Conservation (phyloP, 805 yeast species). For the Zygosaccharomyces rouxii region DNA sequence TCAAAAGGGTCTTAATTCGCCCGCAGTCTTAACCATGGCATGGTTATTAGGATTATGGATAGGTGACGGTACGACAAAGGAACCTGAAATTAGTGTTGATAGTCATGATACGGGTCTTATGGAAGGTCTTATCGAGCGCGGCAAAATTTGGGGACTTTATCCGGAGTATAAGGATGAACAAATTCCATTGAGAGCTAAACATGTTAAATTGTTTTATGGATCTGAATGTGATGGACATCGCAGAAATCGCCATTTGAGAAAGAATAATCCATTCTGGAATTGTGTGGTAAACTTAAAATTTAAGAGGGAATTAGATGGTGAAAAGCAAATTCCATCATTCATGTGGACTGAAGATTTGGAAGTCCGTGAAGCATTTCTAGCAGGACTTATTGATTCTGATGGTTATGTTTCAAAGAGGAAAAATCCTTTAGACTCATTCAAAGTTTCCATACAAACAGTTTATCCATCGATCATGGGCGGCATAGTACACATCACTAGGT, state of each 20-base stretch:
- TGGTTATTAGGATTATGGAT: constrained; percentile 42
- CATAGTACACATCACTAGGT: constrained; percentile 38
- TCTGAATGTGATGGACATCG: constrained; percentile 10
- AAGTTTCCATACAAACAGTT: constrained; percentile 34
- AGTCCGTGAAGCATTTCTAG: constrained; percentile 43
- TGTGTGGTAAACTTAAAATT: constrained; percentile 25
- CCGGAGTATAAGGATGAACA: constrained; percentile 22
- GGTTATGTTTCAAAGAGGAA: constrained; percentile 32
- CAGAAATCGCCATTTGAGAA: constrained; percentile 19
- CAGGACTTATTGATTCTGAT: constrained; percentile 43
- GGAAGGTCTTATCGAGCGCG: constrained; percentile 26
- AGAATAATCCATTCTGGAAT: constrained; percentile 34
- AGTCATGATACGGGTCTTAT: constrained; percentile 25
- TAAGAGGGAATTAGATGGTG: constrained; percentile 20
- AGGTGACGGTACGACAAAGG: constrained; percentile 35
- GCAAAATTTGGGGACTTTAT: constrained; percentile 26
- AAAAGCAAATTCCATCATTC: constrained; percentile 35
- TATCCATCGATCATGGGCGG: constrained; percentile 36
- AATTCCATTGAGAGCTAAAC: constrained; percentile 24
- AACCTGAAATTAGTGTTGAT: constrained; percentile 33
- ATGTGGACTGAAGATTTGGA: constrained; percentile 36
- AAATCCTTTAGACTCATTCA: constrained; percentile 15
- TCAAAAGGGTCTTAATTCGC: constrained; percentile 21
- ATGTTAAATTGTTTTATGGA: constrained; percentile 24
- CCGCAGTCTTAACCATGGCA: constrained; percentile 31